Conservation (phyloP, 139 green algal species). For the Tetraselmis chui region DNA sequence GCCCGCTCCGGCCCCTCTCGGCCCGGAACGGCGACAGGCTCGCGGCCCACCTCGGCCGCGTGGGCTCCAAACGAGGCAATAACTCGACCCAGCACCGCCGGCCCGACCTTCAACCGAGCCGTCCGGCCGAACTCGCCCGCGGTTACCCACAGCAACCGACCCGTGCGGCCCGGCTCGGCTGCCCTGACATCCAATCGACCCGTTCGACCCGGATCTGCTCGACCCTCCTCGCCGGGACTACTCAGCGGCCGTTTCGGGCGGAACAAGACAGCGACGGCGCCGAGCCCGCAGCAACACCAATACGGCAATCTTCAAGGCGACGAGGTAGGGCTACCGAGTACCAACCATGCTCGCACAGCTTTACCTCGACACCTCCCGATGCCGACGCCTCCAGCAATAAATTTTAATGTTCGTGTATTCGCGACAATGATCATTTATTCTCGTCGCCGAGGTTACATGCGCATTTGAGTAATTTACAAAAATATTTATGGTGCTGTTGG, state of each 20-base stretch:
- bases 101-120: background rate
- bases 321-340: too few species aligned
- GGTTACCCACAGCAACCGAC: too few species aligned
- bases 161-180: too few species aligned
- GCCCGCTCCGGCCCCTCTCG: background rate
- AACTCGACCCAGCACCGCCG: background rate
- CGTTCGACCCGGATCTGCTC: background rate
- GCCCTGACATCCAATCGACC: background rate
- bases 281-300: background rate
- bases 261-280: background rate
- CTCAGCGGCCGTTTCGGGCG: background rate
- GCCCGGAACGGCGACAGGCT: background rate
- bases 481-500: background rate
- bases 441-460: too few species aligned
- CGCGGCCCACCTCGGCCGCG: background rate
- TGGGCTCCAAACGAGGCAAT: background rate
- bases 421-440: background rate
- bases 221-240: background rate
- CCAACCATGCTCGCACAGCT: too few species aligned
- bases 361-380: too few species aligned
- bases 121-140: background rate
- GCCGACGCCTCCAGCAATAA: background rate
- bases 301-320: background rate
- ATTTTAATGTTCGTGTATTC: background rate
- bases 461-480: too few species aligned